phyloP scores from a whole-genome alignment of 2,329 filamentous ascomycete genomes.

The Arthrobotrys musiformis region DNA sequence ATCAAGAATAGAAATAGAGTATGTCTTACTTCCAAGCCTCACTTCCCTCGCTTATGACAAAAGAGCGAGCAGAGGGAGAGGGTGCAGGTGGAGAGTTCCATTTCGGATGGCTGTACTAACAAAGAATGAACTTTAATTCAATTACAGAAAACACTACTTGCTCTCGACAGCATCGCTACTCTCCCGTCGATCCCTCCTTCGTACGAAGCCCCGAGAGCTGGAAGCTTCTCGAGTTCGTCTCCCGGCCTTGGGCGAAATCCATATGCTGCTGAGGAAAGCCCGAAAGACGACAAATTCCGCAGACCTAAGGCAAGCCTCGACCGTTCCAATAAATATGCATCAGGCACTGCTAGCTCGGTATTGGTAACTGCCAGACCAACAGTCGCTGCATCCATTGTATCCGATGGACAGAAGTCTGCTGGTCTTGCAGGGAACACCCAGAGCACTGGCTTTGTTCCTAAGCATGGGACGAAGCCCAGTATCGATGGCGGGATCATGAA shows the following conservation, averaged over 20 bases:
- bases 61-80: too few relatives aligned
- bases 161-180: constrained; percentile 49
- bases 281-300: constrained; percentile 53
- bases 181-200: constrained; percentile 45
- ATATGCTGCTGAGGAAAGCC: constrained; percentile 48
- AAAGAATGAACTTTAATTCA: not conserved
- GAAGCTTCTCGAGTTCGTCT: constrained; percentile 50
- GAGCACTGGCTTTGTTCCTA: constrained; percentile 29
- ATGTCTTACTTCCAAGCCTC: constrained; percentile 61
- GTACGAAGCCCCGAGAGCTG: constrained; percentile 34
- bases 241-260: constrained; percentile 29
- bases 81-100: too few relatives aligned
- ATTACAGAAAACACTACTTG: constrained; percentile 49
- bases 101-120: constrained; percentile 26
- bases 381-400: constrained; percentile 38
- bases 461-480: constrained; percentile 55
- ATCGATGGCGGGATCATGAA: constrained; percentile 59
- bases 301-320: constrained; percentile 25
- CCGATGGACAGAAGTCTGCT: constrained; percentile 46
- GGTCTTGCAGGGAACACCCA: constrained; percentile 33
- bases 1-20: constrained; percentile 84
- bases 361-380: constrained; percentile 16
- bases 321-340: constrained; percentile 29
- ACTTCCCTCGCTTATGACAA: not conserved
- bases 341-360: constrained; percentile 12